Percentiles rank a stretch among this genome's conserved stretches.
Evolutionary conservation across 1,284 basidiomycete genomes (phyloP).

Genomic region (Hortiboletus rubellus): DNA sequence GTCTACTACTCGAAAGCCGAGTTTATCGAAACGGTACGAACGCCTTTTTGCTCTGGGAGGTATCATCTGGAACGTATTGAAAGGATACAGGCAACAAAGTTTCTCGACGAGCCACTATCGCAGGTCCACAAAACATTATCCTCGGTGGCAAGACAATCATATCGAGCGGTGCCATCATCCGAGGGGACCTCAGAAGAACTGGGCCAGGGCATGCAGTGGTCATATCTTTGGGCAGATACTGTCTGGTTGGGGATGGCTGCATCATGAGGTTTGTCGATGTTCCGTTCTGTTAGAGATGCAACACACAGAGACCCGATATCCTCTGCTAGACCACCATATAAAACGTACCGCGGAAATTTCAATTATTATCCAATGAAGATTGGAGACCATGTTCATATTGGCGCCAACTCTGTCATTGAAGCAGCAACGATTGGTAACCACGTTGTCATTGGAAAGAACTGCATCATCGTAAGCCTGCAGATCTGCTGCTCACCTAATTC

Average conservation of each 20-base stretch:
- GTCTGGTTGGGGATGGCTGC: slow-evolving; percentile 84
- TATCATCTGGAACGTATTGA: slow-evolving; percentile 5
- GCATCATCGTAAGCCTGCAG: slow-evolving; percentile 75
- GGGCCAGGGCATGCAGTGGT: slow-evolving; percentile 90
- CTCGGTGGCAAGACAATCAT: slow-evolving; percentile 98
- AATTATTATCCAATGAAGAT: slow-evolving; percentile 99
- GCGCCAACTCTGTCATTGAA: slow-evolving; percentile 84
- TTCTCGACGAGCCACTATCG: slow-evolving; percentile 89
- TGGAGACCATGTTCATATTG: slow-evolving; percentile 93
- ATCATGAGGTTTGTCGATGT: slow-evolving; percentile 71
- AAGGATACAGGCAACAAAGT: slow-evolving; percentile 91
- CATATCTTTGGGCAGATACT: slow-evolving; percentile 91
- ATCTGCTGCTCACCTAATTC: background rate
- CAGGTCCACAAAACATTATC: slow-evolving; percentile 95
- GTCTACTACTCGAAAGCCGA: slow-evolving; percentile 75
- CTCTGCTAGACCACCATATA: slow-evolving; percentile 71
- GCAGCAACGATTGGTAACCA: slow-evolving; percentile 93
- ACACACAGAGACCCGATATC: background rate
- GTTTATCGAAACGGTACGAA: slow-evolving; percentile 76
- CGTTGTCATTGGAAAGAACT: slow-evolving; percentile 94
- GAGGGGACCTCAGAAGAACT: slow-evolving; percentile 84
- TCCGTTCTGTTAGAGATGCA: background rate
- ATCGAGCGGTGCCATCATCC: slow-evolving; percentile 82
- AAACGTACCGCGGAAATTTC: slow-evolving; percentile 88
- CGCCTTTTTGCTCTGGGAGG: background rate